A percentile compares a stretch with the other conserved stretches of the same genome.
Evolutionary conservation across 176 grass and related monocot genomes (phyloP).

Genomic region (Musa beccarii): DNA sequence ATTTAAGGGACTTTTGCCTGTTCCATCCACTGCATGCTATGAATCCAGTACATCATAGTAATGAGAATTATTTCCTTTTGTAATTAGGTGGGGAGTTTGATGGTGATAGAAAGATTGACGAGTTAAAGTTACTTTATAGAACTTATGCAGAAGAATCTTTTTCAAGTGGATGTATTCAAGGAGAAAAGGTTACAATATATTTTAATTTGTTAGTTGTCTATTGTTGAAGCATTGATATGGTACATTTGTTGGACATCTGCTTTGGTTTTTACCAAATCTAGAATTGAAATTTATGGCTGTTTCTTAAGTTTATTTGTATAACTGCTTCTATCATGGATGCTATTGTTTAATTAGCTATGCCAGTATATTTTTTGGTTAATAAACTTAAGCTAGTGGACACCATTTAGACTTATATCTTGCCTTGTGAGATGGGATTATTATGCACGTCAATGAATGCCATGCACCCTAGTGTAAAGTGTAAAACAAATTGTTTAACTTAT

Average conservation of each 20-base stretch:
- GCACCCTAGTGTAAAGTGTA: too few species aligned
- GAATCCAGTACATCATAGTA: not conserved
- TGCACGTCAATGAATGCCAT: too few species aligned
- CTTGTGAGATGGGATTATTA: too few species aligned
- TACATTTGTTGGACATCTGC: not conserved
- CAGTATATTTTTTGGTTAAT: too few species aligned
- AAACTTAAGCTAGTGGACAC: too few species aligned
- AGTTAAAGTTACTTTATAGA: constrained; percentile 79
- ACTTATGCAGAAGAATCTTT: constrained; percentile 68
- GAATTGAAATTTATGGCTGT: not conserved
- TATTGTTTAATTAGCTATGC: too few species aligned
- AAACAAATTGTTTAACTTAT: too few species aligned
- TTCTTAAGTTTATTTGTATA: too few species aligned
- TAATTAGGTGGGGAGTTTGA: constrained; percentile 66
- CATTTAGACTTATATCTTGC: too few species aligned
- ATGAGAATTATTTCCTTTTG: constrained; percentile 5
- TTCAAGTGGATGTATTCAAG: constrained; percentile 55
- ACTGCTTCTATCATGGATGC: too few species aligned
- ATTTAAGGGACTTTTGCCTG: not conserved
- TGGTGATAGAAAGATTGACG: constrained; percentile 55
- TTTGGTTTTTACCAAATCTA: not conserved
- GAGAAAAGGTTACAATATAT: constrained; percentile 43
- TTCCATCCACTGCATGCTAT: not conserved
- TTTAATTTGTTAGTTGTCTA: not conserved
- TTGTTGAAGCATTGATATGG: not conserved